Percentiles rank a stretch among this genome's conserved stretches.
phyloP scores from a whole-genome alignment of 768 basidiomycete species.

The Phlegmacium glaucopus region DNA sequence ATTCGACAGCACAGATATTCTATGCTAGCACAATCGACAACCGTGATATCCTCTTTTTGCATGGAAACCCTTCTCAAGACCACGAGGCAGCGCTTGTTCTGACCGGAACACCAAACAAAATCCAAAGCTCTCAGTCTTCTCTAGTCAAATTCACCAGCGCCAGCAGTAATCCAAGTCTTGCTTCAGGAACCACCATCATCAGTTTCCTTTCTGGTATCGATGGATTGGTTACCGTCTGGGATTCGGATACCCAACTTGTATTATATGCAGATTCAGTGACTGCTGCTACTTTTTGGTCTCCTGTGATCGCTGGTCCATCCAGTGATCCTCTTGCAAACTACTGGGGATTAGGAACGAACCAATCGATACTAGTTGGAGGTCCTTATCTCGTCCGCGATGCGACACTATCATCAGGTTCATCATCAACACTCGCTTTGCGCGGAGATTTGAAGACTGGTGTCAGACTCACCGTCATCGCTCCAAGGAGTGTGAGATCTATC shows the following conservation, averaged over 20 bases:
- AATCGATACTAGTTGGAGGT: slow-evolving; percentile 61
- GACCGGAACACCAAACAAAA: slow-evolving; percentile 42
- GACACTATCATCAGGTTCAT: slow-evolving; percentile 39
- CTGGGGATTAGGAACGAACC: slow-evolving; percentile 74
- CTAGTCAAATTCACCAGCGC: slow-evolving; percentile 28
- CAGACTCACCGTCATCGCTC: slow-evolving; percentile 61
- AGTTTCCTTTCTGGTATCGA: slow-evolving; percentile 53
- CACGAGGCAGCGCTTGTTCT: slow-evolving; percentile 52
- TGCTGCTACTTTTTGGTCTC: slow-evolving; percentile 75
- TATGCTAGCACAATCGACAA: slow-evolving; percentile 60
- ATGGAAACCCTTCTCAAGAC: slow-evolving; percentile 51
- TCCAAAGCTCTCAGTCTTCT: slow-evolving; percentile 22
- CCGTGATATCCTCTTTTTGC: slow-evolving; percentile 61
- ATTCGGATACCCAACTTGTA: slow-evolving; percentile 63
- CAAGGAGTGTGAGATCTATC: slow-evolving; percentile 45
- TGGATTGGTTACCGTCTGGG: slow-evolving; percentile 62
- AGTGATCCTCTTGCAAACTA: slow-evolving; percentile 49
- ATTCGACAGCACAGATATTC: slow-evolving; percentile 73
- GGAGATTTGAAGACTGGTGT: slow-evolving; percentile 68
- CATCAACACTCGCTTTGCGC: slow-evolving; percentile 49
- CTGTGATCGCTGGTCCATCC: slow-evolving; percentile 46
- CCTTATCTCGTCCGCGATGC: slow-evolving; percentile 64
- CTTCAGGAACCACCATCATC: slow-evolving; percentile 38
- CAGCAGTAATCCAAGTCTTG: slow-evolving; percentile 7
- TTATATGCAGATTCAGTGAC: slow-evolving; percentile 65